Evolutionary conservation across 2,329 filamentous ascomycete species (phyloP).

Genomic region (Sporothrix schenckii): DNA sequence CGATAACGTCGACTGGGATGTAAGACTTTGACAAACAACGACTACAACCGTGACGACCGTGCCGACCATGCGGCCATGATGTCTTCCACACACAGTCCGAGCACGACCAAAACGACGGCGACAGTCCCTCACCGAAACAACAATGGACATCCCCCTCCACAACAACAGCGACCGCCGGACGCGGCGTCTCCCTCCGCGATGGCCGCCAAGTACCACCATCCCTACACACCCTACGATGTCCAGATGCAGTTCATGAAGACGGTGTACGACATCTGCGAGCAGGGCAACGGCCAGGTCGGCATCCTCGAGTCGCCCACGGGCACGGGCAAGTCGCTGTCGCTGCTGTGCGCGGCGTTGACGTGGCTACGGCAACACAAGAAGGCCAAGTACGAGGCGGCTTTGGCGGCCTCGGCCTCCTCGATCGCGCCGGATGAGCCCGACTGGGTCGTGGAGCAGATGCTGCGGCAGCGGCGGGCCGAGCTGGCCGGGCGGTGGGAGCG

Average conservation of each 20-base stretch:
- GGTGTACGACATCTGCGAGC: conserved; percentile 75
- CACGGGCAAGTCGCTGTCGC: conserved; percentile 85
- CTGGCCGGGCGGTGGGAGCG: conserved; percentile 69
- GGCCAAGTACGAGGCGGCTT: conserved; percentile 57
- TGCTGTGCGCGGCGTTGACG: conserved; percentile 85
- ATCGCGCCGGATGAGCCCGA: conserved; percentile 63
- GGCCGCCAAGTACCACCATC: conserved; percentile 70
- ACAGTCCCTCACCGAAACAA: not conserved
- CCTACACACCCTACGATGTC: conserved; percentile 83
- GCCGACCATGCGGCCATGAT: not conserved
- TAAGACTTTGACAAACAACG: not conserved
- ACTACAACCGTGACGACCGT: not conserved
- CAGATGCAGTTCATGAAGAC: conserved; percentile 86
- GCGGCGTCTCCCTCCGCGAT: not conserved
- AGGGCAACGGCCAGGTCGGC: conserved; percentile 71
- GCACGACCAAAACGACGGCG: not conserved
- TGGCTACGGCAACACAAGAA: conserved; percentile 86
- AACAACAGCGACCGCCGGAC: no score
- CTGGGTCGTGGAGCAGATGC: conserved; percentile 81
- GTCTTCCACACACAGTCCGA: not conserved
- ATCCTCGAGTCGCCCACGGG: conserved; percentile 95
- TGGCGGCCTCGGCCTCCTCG: conserved; percentile 39
- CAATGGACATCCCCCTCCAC: not conserved
- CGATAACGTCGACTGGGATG: not conserved
- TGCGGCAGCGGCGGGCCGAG: conserved; percentile 67